phyloP scores from a whole-genome alignment of 345 rosid species.

The Eutrema japonicum region DNA sequence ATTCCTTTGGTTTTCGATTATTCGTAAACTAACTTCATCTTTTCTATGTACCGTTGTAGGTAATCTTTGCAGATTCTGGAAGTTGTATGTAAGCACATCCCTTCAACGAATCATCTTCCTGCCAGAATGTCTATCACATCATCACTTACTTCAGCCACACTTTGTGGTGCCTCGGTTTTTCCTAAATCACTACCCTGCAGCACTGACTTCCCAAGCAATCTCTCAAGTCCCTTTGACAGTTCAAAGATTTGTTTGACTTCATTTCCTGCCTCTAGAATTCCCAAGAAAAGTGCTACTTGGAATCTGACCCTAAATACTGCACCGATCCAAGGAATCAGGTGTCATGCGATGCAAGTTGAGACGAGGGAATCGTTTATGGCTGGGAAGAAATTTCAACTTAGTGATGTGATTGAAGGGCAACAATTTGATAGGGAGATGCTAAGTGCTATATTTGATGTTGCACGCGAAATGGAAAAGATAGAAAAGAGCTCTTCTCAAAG shows the following conservation, averaged over 20 bases:
- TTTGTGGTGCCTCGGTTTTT: constrained; percentile 29
- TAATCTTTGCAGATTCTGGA: constrained; percentile 21
- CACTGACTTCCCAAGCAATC: constrained; percentile 35
- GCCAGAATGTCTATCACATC: constrained; percentile 47
- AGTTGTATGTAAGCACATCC: constrained; percentile 13
- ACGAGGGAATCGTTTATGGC: constrained; percentile 24
- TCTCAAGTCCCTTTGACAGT: constrained; percentile 24
- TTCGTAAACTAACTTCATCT: neutral
- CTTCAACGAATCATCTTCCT: constrained; percentile 1
- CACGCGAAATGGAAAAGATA: constrained; percentile 81
- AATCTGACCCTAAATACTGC: constrained; percentile 22
- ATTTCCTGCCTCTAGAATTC: constrained; percentile 11
- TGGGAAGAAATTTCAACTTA: constrained; percentile 74
- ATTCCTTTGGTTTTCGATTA: neutral
- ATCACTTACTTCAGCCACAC: constrained; percentile 36
- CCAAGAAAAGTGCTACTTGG: constrained; percentile 39
- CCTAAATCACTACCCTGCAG: constrained; percentile 30
- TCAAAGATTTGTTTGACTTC: constrained; percentile 32
- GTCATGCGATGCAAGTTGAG: constrained; percentile 51
- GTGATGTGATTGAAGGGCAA: constrained; percentile 89
- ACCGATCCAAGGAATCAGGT: constrained; percentile 38
- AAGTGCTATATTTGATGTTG: constrained; percentile 76
- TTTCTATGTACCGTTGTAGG: neutral
- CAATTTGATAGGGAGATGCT: constrained; percentile 87
- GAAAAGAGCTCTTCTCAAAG: constrained; percentile 76